phyloP scores from a whole-genome alignment of 768 basidiomycete species.

The Boletus rubescentipes region DNA sequence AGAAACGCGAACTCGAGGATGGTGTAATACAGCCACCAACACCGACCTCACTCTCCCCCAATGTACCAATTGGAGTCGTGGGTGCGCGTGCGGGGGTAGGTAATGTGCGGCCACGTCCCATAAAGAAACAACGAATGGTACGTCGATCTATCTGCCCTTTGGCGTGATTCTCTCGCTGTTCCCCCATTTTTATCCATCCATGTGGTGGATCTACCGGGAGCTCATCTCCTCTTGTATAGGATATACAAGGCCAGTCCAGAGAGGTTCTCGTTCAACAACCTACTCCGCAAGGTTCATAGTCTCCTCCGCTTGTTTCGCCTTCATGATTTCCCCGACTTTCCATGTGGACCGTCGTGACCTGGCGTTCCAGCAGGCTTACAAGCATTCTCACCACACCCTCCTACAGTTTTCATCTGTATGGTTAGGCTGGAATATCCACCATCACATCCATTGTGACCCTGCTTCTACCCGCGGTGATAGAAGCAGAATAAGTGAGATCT shows the following conservation, averaged over 20 bases:
- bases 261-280: conserved; percentile 68
- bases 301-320: neutral
- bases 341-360: conserved; percentile 6
- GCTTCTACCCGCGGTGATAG: conserved; percentile 12
- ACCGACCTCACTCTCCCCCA: conserved; percentile 24
- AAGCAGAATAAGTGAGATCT: conserved; percentile 12
- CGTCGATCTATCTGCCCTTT: conserved; percentile 18
- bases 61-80: conserved; percentile 32
- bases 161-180: neutral
- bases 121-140: conserved; percentile 78
- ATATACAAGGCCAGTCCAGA: conserved; percentile 61
- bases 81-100: conserved; percentile 59
- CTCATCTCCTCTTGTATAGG: conserved; percentile 38
- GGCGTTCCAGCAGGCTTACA: conserved; percentile 9
- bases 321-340: conserved; percentile 3
- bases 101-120: conserved; percentile 60
- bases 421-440: conserved; percentile 1
- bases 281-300: conserved; percentile 66
- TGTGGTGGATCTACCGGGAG: neutral
- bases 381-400: conserved; percentile 1
- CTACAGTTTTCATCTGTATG: conserved; percentile 13
- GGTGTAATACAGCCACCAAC: conserved; percentile 21
- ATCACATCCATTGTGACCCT: conserved; percentile 3
- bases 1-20: conserved; percentile 35
- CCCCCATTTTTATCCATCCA: neutral